phyloP scores from a whole-genome alignment of 805 yeast species.

The Ogataea trehaloabstinens region DNA sequence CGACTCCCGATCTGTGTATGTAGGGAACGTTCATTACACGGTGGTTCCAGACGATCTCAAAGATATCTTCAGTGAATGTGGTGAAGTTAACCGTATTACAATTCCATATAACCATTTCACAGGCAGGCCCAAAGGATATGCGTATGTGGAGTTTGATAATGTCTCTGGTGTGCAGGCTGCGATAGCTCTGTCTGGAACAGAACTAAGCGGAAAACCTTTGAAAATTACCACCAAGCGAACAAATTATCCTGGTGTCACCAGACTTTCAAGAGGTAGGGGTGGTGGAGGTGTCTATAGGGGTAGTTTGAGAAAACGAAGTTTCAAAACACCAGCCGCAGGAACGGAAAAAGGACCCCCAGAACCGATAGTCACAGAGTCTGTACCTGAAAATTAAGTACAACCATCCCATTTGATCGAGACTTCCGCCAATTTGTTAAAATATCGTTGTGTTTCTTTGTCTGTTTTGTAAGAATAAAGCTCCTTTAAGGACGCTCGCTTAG shows the following conservation, averaged over 20 bases:
- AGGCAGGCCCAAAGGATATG: conserved; percentile 83
- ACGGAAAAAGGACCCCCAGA: too few species aligned
- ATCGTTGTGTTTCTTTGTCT: too few species aligned
- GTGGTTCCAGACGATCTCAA: conserved; percentile 75
- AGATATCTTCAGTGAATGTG: conserved; percentile 65
- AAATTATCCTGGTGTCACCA: conserved; percentile 57
- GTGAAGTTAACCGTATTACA: conserved; percentile 76
- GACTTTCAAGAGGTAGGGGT: conserved; percentile 3
- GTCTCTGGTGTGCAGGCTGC: conserved; percentile 62
- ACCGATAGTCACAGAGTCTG: too few species aligned
- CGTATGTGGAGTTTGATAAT: conserved; percentile 77
- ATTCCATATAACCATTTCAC: conserved; percentile 67
- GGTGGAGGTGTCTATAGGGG: too few species aligned
- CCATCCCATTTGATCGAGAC: too few species aligned
- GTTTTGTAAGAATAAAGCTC: too few species aligned
- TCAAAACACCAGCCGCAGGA: too few species aligned
- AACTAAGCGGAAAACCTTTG: conserved; percentile 63
- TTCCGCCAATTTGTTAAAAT: too few species aligned
- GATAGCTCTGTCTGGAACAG: conserved; percentile 58
- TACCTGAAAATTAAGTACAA: too few species aligned
- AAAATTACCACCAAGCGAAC: conserved; percentile 76
- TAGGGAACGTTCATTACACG: conserved; percentile 81
- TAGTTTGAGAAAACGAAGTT: too few species aligned
- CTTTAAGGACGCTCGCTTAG: too few species aligned
- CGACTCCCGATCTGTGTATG: conserved; percentile 75